These are phyloP conservation scores for Saccharomyces hybrid DNA, from an alignment of 1,139 yeast genomes.

Conservation along the genomic window DNA sequence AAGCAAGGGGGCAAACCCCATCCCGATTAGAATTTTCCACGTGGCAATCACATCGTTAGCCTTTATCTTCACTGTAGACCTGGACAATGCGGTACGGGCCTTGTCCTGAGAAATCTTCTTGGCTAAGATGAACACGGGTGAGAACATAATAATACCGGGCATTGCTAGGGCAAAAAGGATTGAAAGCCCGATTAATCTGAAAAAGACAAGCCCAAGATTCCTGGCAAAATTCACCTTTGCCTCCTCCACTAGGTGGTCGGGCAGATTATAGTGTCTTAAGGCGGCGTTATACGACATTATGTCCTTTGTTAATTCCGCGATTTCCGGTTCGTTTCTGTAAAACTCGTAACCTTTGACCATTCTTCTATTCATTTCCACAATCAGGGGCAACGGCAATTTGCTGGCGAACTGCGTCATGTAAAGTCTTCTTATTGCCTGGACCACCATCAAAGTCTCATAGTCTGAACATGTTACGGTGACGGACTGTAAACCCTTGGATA, in stretches of 20 bases:
- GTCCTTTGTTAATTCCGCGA: conserved; percentile 50
- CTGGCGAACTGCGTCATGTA: conserved; percentile 69
- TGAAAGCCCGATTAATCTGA: conserved; percentile 47
- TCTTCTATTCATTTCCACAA: conserved; percentile 85
- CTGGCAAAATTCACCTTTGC: conserved; percentile 45
- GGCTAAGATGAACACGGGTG: conserved; percentile 82
- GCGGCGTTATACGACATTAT: conserved; percentile 63
- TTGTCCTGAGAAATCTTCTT: conserved; percentile 63
- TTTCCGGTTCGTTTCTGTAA: conserved; percentile 63
- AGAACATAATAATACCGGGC: conserved; percentile 78
- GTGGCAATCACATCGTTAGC: conserved; percentile 94
- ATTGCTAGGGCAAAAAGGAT: conserved; percentile 56
- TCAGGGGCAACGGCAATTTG: conserved; percentile 68
- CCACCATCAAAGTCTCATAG: conserved; percentile 83
- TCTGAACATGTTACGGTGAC: conserved; percentile 92
- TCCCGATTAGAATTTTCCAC: conserved; percentile 85
- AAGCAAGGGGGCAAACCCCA: conserved; percentile 82
- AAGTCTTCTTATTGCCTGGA: conserved; percentile 87
- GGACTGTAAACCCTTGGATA: conserved; percentile 71
- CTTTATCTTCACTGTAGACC: conserved; percentile 78
- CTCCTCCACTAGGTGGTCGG: conserved; percentile 83
- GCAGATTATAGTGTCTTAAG: conserved; percentile 61
- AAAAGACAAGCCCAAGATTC: conserved; percentile 43
- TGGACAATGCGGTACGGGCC: conserved; percentile 75
- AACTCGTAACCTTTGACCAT: conserved; percentile 72